Percentiles rank a stretch among this genome's conserved stretches.
Evolutionary conservation across 148 eudicot species (phyloP).

Genomic region (Rhododendron henanense): DNA sequence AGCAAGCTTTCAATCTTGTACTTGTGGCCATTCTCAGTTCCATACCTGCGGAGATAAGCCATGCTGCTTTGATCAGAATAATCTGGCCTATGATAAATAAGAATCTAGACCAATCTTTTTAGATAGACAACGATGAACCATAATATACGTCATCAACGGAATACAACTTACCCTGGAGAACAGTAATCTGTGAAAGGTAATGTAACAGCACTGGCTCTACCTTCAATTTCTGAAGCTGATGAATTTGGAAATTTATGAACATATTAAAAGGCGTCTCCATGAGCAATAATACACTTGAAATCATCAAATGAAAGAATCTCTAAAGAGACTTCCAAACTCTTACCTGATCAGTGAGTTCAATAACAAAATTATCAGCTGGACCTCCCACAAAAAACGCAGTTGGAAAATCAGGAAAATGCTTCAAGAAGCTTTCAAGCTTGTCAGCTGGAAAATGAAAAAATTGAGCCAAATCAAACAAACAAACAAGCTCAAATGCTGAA

Average conservation of each 20-base stretch:
- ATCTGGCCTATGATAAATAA: background rate
- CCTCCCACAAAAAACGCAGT: constrained; percentile 87
- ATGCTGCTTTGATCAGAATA: constrained; percentile 6
- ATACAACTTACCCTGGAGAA: constrained; percentile 55
- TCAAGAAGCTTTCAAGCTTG: constrained; percentile 63
- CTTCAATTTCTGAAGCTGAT: constrained; percentile 84
- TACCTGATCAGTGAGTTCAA: constrained; percentile 90
- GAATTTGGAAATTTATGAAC: background rate
- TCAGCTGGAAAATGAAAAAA: constrained; percentile 42
- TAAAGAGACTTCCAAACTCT: background rate
- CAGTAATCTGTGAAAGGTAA: constrained; percentile 70
- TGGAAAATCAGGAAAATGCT: constrained; percentile 74
- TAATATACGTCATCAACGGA: background rate
- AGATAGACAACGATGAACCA: background rate
- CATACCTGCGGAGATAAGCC: constrained; percentile 44
- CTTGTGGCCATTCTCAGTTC: constrained; percentile 88
- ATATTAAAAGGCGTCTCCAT: background rate
- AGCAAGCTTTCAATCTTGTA: constrained; percentile 85
- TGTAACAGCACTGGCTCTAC: constrained; percentile 96
- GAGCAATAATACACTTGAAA: background rate
- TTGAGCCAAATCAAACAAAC: background rate
- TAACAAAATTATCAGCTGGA: constrained; percentile 77
- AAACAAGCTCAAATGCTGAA: constrained; percentile 10
- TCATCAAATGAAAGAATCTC: background rate
- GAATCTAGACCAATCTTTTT: background rate